Percentiles rank a stretch among this genome's conserved stretches.
phyloP scores from a whole-genome alignment of 2,329 filamentous ascomycete species.

The Penicillium capsulatum region DNA sequence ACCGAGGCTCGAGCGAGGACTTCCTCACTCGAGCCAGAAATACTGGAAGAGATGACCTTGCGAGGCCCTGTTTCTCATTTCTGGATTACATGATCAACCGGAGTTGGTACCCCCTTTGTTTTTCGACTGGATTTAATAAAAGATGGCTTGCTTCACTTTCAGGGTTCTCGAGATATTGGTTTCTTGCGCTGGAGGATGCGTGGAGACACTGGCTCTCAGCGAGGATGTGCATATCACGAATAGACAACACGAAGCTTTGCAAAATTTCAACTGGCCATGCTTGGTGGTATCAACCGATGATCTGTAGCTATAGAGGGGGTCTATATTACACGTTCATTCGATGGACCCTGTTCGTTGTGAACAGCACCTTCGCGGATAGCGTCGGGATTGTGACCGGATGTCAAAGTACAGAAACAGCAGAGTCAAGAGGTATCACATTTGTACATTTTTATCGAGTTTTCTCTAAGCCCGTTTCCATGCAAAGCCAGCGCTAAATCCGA shows the following conservation, averaged over 20 bases:
- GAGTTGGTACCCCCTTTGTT: slow-evolving; percentile 36
- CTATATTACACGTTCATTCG: too few species aligned
- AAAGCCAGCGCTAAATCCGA: slow-evolving; percentile 34
- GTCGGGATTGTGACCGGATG: too few species aligned
- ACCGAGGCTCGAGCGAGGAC: slow-evolving; percentile 25
- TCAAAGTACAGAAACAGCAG: too few species aligned
- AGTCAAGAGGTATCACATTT: slow-evolving; percentile 28
- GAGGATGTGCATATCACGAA: slow-evolving; percentile 22
- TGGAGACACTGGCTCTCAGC: slow-evolving; percentile 6
- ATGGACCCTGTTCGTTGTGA: too few species aligned
- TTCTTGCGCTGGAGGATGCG: slow-evolving; percentile 9
- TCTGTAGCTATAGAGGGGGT: too few species aligned
- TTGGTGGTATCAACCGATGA: too few species aligned
- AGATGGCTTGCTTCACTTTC: slow-evolving; percentile 30
- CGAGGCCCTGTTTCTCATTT: slow-evolving; percentile 35
- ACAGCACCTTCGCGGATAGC: too few species aligned
- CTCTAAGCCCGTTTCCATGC: slow-evolving; percentile 25
- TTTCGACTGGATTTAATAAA: slow-evolving; percentile 35
- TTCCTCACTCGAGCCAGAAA: slow-evolving; percentile 22
- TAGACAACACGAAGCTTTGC: slow-evolving; percentile 26
- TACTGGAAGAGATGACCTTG: slow-evolving; percentile 30
- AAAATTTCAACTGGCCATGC: slow-evolving; percentile 10
- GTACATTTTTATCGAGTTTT: slow-evolving; percentile 19
- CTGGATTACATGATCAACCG: slow-evolving; percentile 39
- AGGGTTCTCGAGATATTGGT: slow-evolving; percentile 16